Evolutionary conservation across 106 monocot species (phyloP).

Genomic region (Dendrobium huoshanense): DNA sequence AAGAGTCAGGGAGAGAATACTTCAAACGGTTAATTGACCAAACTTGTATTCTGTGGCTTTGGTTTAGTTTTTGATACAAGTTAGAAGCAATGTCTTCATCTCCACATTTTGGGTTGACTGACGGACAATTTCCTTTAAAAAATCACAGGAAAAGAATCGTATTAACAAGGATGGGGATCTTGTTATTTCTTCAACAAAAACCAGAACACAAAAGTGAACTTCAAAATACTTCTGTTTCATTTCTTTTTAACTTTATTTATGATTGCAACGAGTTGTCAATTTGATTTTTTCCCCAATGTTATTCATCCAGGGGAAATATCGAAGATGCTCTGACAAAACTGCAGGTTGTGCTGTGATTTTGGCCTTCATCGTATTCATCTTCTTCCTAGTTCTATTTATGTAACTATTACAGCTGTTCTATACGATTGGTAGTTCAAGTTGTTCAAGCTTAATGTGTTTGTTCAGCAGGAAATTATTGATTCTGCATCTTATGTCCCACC

Average conservation of each 20-base stretch:
- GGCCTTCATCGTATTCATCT: background rate
- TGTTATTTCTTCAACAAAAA: constrained; percentile 92
- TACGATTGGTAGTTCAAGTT: background rate
- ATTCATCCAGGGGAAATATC: constrained; percentile 70
- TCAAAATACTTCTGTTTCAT: constrained; percentile 9
- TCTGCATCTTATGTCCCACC: constrained; percentile 94
- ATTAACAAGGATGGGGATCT: constrained; percentile 96
- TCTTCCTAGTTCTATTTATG: background rate
- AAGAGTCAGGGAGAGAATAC: constrained; percentile 73
- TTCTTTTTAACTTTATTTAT: constrained; percentile 5
- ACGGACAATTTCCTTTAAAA: background rate
- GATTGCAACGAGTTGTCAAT: background rate
- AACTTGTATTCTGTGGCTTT: background rate
- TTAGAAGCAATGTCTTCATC: background rate
- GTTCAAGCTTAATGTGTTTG: background rate
- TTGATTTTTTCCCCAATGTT: constrained; percentile 10
- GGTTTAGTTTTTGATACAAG: background rate
- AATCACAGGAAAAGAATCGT: constrained; percentile 86
- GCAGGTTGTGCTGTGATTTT: constrained; percentile 43
- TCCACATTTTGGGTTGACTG: background rate
- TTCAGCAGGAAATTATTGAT: constrained; percentile 76
- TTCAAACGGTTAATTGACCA: constrained; percentile 63
- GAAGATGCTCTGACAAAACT: constrained; percentile 90
- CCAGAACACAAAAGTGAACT: constrained; percentile 85
- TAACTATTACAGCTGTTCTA: background rate